Evolutionary conservation across 2,329 filamentous ascomycete genomes (phyloP).

Genomic region (Ceratocystis diversiconidia): DNA sequence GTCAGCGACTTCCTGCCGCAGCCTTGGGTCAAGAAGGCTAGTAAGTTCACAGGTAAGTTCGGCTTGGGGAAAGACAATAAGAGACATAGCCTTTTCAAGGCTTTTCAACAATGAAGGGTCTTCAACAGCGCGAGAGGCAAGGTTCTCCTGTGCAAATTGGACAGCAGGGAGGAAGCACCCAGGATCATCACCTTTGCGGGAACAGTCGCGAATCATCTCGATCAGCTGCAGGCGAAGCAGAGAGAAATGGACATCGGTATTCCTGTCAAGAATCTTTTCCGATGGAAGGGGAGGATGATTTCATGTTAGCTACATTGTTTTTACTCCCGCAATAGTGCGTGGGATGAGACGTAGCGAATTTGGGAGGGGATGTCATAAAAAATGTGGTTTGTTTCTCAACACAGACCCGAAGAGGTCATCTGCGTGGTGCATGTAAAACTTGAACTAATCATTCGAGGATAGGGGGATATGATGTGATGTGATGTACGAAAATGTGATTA

Average conservation of each 20-base stretch:
- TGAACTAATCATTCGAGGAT: conserved; percentile 73
- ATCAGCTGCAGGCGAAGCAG: conserved; percentile 82
- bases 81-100: conserved; percentile 81
- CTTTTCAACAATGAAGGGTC: conserved; percentile 72
- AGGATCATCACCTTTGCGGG: conserved; percentile 55
- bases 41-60: conserved; percentile 62
- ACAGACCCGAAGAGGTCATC: conserved; percentile 58
- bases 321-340: background rate
- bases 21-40: conserved; percentile 60
- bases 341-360: background rate
- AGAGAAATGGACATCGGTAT: conserved; percentile 75
- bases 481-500: conserved; percentile 14
- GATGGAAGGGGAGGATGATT: background rate
- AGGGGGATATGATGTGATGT: conserved; percentile 1
- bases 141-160: conserved; percentile 72
- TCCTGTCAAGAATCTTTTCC: conserved; percentile 66
- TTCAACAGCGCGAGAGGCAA: conserved; percentile 73
- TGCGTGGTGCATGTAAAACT: conserved; percentile 99
- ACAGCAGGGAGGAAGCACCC: conserved; percentile 47
- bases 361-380: conserved; percentile 26
- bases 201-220: conserved; percentile 74
- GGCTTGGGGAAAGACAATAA: conserved; percentile 77
- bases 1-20: conserved; percentile 72
- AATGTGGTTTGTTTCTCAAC: conserved; percentile 70
- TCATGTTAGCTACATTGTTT: conserved; percentile 8